Conservation (phyloP, 2,329 filamentous ascomycete species). For the Zarea fungicola region DNA sequence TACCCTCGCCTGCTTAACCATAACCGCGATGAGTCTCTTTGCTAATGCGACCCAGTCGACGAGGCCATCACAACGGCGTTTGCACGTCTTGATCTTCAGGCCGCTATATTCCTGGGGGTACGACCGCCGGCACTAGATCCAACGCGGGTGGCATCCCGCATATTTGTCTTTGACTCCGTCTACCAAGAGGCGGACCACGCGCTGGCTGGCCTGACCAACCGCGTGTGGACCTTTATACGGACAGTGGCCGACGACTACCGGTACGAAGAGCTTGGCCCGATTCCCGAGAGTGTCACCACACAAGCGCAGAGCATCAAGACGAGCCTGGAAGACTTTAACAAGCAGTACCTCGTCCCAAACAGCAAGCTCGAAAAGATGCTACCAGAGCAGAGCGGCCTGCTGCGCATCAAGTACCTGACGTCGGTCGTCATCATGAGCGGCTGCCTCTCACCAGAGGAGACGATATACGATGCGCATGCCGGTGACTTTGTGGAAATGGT, state of each 20-base stretch:
- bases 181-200: conserved; percentile 13
- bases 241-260: conserved; percentile 12
- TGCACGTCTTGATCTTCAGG: conserved; percentile 14
- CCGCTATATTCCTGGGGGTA: conserved; percentile 13
- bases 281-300: conserved; percentile 7
- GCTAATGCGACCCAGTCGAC: conserved; percentile 10
- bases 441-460: conserved; percentile 14
- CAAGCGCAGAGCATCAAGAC: conserved; percentile 11
- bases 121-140: conserved; percentile 12
- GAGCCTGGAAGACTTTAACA: conserved; percentile 9
- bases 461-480: conserved; percentile 12
- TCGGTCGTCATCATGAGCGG: conserved; percentile 12
- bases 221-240: conserved; percentile 12
- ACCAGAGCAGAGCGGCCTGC: conserved; percentile 7
- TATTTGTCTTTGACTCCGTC: conserved; percentile 11
- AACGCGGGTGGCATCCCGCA: conserved; percentile 4
- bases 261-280: conserved; percentile 4
- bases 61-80: conserved; percentile 14
- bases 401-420: conserved; percentile 14
- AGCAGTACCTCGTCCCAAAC: background rate
- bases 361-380: conserved; percentile 6
- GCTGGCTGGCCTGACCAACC: conserved; percentile 6
- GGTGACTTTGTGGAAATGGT: conserved; percentile 14
- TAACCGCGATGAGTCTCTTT: background rate
- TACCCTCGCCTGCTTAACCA: background rate